A percentile compares a stretch with the other conserved stretches of the same genome.
phyloP scores from a whole-genome alignment of 2,329 filamentous ascomycete species.

The Passalora sequoiae region DNA sequence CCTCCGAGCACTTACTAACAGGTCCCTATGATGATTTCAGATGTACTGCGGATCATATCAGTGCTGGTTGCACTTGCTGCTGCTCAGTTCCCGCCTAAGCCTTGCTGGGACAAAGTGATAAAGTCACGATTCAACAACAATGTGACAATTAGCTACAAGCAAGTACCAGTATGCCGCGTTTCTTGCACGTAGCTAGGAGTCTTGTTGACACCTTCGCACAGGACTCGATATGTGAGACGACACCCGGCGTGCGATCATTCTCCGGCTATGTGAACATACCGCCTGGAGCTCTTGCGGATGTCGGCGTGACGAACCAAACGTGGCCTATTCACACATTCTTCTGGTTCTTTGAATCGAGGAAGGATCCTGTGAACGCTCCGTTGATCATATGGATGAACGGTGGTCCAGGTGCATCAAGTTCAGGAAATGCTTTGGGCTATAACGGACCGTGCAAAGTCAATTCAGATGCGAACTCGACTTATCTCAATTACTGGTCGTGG shows the following conservation, averaged over 20 bases:
- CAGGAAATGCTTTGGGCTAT: constrained; percentile 2
- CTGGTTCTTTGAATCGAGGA: constrained; percentile 57
- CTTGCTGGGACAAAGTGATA: constrained; percentile 12
- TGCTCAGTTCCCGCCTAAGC: constrained; percentile 16
- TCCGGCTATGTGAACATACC: constrained; percentile 30
- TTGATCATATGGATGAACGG: constrained; percentile 56
- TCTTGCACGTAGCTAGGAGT: constrained; percentile 8
- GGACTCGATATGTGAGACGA: constrained; percentile 43
- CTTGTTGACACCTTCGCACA: background rate
- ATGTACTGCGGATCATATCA: too few relatives aligned
- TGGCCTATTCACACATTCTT: constrained; percentile 45
- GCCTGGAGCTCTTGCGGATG: constrained; percentile 19
- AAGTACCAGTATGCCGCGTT: constrained; percentile 27
- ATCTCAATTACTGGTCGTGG: constrained; percentile 57
- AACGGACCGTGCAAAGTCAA: constrained; percentile 51
- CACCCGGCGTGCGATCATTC: constrained; percentile 46
- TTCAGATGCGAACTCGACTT: constrained; percentile 47
- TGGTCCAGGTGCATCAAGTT: constrained; percentile 50
- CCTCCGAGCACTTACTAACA: too few relatives aligned
- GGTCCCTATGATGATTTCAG: too few relatives aligned
- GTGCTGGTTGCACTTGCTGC: background rate
- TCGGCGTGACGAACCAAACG: constrained; percentile 21
- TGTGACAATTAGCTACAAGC: constrained; percentile 18
- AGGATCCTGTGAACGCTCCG: constrained; percentile 51
- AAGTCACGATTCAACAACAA: constrained; percentile 11